These are phyloP conservation scores for Fusarium luffae DNA, from an alignment of 2,329 filamentous ascomycete species.

Conservation along the genomic window DNA sequence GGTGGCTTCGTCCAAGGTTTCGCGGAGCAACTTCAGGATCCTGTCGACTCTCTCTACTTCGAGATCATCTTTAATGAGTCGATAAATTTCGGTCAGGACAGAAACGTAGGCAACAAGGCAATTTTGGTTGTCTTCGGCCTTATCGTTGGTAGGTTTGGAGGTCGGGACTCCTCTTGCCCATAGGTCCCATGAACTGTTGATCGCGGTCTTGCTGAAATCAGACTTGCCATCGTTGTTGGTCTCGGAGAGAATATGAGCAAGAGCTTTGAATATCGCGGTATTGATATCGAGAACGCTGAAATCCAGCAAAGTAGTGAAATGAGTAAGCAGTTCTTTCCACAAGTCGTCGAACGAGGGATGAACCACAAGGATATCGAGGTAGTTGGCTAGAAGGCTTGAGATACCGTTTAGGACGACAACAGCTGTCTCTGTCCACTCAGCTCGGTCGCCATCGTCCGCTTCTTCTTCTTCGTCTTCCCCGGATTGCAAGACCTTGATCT, in stretches of 20 bases:
- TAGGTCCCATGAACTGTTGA: constrained; percentile 73
- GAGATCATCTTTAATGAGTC: constrained; percentile 74
- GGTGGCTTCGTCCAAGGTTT: constrained; percentile 77
- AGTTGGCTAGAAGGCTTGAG: constrained; percentile 77
- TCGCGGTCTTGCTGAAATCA: constrained; percentile 61
- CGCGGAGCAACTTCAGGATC: constrained; percentile 77
- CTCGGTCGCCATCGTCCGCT: constrained; percentile 56
- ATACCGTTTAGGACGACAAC: constrained; percentile 79
- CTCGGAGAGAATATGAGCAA: constrained; percentile 70
- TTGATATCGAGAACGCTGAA: constrained; percentile 76
- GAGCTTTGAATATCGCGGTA: constrained; percentile 75
- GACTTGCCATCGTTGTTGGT: constrained; percentile 56
- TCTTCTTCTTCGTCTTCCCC: constrained; percentile 50
- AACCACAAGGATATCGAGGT: constrained; percentile 76
- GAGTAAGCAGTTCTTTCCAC: constrained; percentile 79
- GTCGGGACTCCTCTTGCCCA: constrained; percentile 76
- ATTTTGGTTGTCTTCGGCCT: constrained; percentile 75
- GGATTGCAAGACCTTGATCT: constrained; percentile 57
- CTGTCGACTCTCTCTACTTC: constrained; percentile 69
- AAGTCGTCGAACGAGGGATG: constrained; percentile 75
- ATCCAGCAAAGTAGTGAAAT: constrained; percentile 73
- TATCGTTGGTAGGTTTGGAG: constrained; percentile 49
- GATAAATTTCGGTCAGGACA: constrained; percentile 80
- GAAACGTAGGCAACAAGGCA: constrained; percentile 87
- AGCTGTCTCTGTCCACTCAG: constrained; percentile 79